A percentile compares a stretch with the other conserved stretches of the same genome.
Evolutionary conservation across 2,329 filamentous ascomycete genomes (phyloP).

Genomic region (Talaromyces marneffei): DNA sequence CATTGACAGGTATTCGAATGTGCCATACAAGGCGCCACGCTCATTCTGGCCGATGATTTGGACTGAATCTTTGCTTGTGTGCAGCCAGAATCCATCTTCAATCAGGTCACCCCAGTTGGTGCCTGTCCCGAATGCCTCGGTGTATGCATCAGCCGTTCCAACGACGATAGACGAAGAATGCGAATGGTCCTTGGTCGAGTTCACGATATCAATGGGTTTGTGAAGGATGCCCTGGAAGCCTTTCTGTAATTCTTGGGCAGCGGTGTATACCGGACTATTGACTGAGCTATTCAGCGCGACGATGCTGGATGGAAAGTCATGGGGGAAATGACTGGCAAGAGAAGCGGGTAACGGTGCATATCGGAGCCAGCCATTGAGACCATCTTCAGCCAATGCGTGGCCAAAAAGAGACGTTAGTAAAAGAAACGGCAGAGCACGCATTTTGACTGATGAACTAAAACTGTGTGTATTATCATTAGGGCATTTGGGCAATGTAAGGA

Average conservation of each 20-base stretch:
- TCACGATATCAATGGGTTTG: conserved; percentile 37
- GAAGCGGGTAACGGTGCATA: conserved; percentile 50
- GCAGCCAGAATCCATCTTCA: conserved; percentile 55
- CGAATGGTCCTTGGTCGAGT: conserved; percentile 11
- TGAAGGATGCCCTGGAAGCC: conserved; percentile 55
- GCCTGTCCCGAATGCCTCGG: conserved; percentile 18
- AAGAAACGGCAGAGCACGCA: not conserved
- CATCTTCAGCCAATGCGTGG: conserved; percentile 45
- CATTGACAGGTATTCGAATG: conserved; percentile 62
- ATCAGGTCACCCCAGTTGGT: conserved; percentile 23
- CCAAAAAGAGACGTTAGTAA: not conserved
- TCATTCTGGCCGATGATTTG: conserved; percentile 61
- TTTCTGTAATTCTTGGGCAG: conserved; percentile 53
- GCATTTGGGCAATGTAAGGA: not conserved
- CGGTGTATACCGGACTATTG: conserved; percentile 54
- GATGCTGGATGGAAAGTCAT: conserved; percentile 40
- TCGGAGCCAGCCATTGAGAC: conserved; percentile 58
- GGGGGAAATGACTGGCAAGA: conserved; percentile 18
- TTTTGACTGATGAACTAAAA: not conserved
- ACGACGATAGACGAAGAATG: conserved; percentile 22
- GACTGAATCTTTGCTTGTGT: conserved; percentile 42
- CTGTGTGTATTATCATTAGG: not conserved
- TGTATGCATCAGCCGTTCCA: conserved; percentile 29
- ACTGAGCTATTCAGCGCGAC: conserved; percentile 51
- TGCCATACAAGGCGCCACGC: conserved; percentile 61